Conservation (phyloP, 176 grass and related monocot species). For the Zoysia pacifica region DNA sequence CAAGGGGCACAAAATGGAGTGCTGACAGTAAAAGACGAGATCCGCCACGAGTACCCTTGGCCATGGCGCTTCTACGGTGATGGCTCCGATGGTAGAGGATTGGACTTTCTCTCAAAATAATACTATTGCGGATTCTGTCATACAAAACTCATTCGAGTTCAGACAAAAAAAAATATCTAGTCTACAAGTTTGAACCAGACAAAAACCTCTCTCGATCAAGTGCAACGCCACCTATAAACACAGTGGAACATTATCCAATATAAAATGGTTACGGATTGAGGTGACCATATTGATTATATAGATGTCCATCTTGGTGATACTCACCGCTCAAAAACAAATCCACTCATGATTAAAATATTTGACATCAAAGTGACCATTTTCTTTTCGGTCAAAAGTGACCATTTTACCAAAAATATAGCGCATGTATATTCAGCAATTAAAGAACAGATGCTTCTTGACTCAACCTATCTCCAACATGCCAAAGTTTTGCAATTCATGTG, state of each 20-base stretch:
- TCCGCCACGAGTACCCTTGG: too few species aligned
- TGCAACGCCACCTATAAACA: neutral
- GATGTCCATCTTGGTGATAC: neutral
- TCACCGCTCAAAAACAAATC: neutral
- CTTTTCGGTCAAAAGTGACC: neutral
- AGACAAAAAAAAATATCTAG: neutral
- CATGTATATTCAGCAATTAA: neutral
- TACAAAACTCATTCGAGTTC: neutral
- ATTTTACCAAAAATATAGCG: neutral
- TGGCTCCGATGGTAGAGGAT: too few species aligned
- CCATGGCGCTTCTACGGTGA: too few species aligned
- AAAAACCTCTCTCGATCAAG: conserved; percentile 14
- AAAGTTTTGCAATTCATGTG: neutral
- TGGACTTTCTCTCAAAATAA: neutral
- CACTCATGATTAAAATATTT: neutral
- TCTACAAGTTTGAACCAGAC: neutral
- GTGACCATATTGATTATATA: neutral
- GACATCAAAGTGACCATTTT: neutral
- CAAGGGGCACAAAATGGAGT: too few species aligned
- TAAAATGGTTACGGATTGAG: conserved; percentile 12
- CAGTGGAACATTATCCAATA: neutral
- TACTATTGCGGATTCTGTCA: neutral
- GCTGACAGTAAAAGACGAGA: too few species aligned
- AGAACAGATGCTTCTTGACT: neutral
- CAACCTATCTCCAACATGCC: neutral